Conservation (phyloP, 2,329 filamentous ascomycete species). For the Cladobotryum mycophilum region DNA sequence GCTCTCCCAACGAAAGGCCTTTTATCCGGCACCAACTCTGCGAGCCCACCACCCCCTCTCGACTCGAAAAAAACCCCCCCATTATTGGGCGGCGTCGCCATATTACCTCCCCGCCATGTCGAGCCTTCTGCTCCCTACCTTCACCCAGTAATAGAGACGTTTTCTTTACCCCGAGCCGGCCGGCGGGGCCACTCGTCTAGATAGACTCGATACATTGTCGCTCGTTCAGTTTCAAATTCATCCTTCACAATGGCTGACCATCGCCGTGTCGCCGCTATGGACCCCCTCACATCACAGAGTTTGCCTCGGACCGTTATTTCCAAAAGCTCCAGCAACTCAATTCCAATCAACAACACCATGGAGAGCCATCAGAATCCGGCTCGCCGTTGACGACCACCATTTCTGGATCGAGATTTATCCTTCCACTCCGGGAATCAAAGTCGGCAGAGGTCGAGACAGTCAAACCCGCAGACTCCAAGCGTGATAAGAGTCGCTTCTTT, state of each 20-base stretch:
- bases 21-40: neutral
- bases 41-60: neutral
- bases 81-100: slow-evolving; percentile 7
- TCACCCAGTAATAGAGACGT: slow-evolving; percentile 28
- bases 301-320: slow-evolving; percentile 59
- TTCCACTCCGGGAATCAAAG: slow-evolving; percentile 41
- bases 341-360: slow-evolving; percentile 35
- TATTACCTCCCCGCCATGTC: slow-evolving; percentile 23
- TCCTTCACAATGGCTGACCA: slow-evolving; percentile 27
- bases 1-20: too few relatives aligned
- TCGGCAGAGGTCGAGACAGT: slow-evolving; percentile 24
- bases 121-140: slow-evolving; percentile 18
- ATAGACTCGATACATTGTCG: slow-evolving; percentile 12
- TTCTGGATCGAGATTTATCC: slow-evolving; percentile 39
- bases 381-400: slow-evolving; percentile 20
- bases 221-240: slow-evolving; percentile 17
- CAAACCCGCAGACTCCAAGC: slow-evolving; percentile 29
- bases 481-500: slow-evolving; percentile 38
- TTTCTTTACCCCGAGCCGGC: slow-evolving; percentile 23
- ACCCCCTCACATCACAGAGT: slow-evolving; percentile 60
- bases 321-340: slow-evolving; percentile 53
- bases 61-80: neutral
- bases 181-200: slow-evolving; percentile 18
- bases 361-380: slow-evolving; percentile 13
- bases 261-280: slow-evolving; percentile 40